phyloP scores from a whole-genome alignment of 192 early-diverging fungal species.

The Obelidium mucronatum region DNA sequence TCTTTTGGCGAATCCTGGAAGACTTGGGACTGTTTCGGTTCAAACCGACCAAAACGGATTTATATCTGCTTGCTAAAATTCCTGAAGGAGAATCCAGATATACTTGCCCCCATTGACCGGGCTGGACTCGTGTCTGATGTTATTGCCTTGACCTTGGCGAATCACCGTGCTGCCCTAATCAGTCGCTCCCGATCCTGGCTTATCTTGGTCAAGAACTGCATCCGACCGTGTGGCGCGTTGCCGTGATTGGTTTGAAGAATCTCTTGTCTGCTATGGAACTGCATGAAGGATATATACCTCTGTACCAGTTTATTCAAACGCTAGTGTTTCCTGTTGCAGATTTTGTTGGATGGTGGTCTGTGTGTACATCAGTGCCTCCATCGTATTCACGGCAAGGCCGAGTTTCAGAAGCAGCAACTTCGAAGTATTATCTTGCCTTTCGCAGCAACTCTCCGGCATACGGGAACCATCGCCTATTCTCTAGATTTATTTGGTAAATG shows the following conservation, averaged over 20 bases:
- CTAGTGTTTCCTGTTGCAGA: conserved; percentile 5
- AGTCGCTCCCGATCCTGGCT: neutral
- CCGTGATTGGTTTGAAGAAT: neutral
- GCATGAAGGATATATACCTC: neutral
- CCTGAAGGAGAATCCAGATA: neutral
- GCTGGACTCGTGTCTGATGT: conserved; percentile 42
- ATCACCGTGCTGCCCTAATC: neutral
- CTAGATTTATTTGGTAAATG: conserved; percentile 4
- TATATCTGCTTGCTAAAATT: neutral
- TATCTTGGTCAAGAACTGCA: neutral
- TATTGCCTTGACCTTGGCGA: conserved; percentile 28
- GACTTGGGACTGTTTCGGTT: conserved; percentile 17
- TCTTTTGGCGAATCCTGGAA: conserved; percentile 16
- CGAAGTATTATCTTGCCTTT: conserved; percentile 11
- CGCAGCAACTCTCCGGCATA: neutral
- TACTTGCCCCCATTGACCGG: conserved; percentile 19
- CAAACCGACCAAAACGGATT: neutral
- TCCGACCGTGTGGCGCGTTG: neutral
- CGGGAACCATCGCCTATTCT: neutral
- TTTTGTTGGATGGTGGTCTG: conserved; percentile 7
- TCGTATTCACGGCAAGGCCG: neutral
- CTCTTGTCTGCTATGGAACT: neutral
- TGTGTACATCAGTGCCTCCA: neutral
- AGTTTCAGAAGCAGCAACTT: neutral
- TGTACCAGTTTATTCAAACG: neutral